Conservation (phyloP, 1,284 basidiomycete genomes). For the Ganoderma meredithae region DNA sequence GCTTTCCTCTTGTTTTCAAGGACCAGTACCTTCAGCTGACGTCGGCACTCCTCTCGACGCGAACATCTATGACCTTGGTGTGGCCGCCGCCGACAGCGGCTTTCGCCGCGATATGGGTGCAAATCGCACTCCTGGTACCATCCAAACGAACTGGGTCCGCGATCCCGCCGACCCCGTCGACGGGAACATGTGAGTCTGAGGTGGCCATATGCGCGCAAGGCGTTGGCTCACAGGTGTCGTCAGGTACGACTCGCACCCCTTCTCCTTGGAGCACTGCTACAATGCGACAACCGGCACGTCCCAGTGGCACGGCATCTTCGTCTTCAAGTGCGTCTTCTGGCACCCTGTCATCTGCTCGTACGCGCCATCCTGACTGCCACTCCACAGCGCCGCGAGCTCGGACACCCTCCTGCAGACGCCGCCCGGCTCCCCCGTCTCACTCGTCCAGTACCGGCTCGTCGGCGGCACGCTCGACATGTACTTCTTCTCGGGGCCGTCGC, state of each 20-base stretch:
- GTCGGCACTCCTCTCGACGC: constrained; percentile 68
- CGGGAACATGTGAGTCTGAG: constrained; percentile 57
- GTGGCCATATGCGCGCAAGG: background rate
- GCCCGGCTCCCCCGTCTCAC: constrained; percentile 53
- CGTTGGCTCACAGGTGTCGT: constrained; percentile 41
- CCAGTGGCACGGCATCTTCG: constrained; percentile 62
- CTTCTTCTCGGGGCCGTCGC: constrained; percentile 75
- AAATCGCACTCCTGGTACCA: constrained; percentile 58
- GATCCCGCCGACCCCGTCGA: constrained; percentile 67
- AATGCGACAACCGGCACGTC: constrained; percentile 55
- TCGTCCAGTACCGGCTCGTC: constrained; percentile 71
- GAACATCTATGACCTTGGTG: constrained; percentile 85
- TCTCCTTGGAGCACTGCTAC: constrained; percentile 72
- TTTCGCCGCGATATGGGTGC: constrained; percentile 69
- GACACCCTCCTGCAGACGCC: constrained; percentile 68
- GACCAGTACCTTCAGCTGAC: constrained; percentile 76
- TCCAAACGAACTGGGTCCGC: constrained; percentile 78
- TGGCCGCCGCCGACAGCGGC: constrained; percentile 72
- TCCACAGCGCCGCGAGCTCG: constrained; percentile 56
- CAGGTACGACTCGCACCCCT: constrained; percentile 77
- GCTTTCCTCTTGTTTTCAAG: constrained; percentile 76
- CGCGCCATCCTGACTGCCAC: background rate
- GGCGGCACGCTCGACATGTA: constrained; percentile 69
- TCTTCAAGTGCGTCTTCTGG: background rate
- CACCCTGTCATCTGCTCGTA: background rate